Evolutionary conservation across 2,329 filamentous ascomycete species (phyloP).

Genomic region (Ramichloridium luteum): DNA sequence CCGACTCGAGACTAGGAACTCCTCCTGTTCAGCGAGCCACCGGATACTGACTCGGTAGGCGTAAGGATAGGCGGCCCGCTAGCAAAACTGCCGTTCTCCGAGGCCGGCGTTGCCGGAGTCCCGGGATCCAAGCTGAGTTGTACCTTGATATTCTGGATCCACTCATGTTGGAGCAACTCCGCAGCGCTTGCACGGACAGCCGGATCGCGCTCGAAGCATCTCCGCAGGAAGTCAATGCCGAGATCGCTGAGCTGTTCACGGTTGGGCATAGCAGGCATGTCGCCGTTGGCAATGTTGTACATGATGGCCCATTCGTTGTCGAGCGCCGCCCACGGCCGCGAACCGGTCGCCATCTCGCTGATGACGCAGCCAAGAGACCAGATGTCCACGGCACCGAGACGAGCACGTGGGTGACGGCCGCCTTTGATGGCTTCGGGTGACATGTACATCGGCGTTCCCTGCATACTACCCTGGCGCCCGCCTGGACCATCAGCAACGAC

Average conservation of each 20-base stretch:
- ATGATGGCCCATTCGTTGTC: constrained; percentile 99
- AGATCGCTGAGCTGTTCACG: constrained; percentile 70
- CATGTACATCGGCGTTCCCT: constrained; percentile 99
- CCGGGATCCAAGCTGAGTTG: constrained; percentile 36
- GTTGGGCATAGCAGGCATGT: constrained; percentile 73
- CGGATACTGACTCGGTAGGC: not conserved
- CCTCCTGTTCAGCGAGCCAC: too few species aligned
- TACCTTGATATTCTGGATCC: constrained; percentile 47
- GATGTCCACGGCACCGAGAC: constrained; percentile 79
- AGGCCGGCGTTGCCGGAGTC: constrained; percentile 32
- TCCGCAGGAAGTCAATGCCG: constrained; percentile 78
- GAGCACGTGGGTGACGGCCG: constrained; percentile 57
- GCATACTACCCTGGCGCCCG: constrained; percentile 60
- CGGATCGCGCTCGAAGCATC: constrained; percentile 79
- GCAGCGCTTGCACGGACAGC: constrained; percentile 66
- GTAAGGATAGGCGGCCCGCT: not conserved
- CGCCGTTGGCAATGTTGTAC: constrained; percentile 98
- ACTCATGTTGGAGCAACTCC: constrained; percentile 87
- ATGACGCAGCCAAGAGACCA: constrained; percentile 97
- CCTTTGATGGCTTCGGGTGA: constrained; percentile 97
- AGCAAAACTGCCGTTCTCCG: constrained; percentile 11
- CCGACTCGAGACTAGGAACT: too few species aligned
- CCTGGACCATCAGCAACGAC: constrained; percentile 45
- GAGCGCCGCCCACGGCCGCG: constrained; percentile 84
- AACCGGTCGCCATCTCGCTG: constrained; percentile 91